Evolutionary conservation across 176 grass and related monocot species (phyloP).

Genomic region (Phragmites australis): DNA sequence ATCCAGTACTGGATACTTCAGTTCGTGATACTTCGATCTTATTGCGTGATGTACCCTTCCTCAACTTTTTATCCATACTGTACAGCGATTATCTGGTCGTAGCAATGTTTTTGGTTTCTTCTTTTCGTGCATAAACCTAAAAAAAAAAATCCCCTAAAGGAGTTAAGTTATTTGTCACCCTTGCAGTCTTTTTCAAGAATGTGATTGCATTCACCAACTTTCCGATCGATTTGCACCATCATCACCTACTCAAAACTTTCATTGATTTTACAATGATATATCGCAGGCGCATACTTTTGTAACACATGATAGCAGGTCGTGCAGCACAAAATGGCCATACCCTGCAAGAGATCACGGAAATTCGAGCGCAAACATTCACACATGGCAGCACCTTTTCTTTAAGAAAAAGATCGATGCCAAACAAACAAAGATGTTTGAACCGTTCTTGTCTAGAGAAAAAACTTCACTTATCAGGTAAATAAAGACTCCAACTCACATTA

Average conservation of each 20-base stretch:
- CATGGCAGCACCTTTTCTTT: background rate
- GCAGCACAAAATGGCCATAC: background rate
- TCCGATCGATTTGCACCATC: slow-evolving; percentile 4
- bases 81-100: too few relatives aligned
- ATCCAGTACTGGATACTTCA: too few relatives aligned
- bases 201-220: background rate
- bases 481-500: background rate
- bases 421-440: background rate
- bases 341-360: background rate
- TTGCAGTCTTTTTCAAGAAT: background rate
- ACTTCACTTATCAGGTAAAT: background rate
- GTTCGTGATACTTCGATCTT: too few relatives aligned
- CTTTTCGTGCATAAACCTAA: too few relatives aligned
- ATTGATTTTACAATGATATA: background rate
- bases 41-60: too few relatives aligned
- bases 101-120: too few relatives aligned
- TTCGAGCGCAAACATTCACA: background rate
- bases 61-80: too few relatives aligned
- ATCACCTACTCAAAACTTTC: background rate
- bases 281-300: background rate
- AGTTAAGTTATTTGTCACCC: background rate
- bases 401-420: background rate
- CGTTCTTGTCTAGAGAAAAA: background rate
- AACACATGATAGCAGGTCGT: background rate
- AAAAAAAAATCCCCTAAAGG: too few relatives aligned